Evolutionary conservation across 495 filamentous ascomycete species (phyloP).

Genomic region (Xylaria scruposa): DNA sequence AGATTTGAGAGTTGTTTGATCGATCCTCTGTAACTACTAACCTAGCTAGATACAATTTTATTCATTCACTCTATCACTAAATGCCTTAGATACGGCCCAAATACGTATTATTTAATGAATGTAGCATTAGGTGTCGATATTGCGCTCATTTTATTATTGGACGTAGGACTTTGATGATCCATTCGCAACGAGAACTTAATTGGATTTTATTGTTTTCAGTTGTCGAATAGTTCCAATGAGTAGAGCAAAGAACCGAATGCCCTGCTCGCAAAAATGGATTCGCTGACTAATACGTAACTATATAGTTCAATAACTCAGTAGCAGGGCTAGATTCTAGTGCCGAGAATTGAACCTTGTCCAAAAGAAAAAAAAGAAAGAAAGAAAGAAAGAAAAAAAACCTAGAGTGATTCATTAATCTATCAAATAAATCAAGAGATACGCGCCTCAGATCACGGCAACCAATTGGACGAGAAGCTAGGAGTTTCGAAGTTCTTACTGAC

Average conservation of each 20-base stretch:
- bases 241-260: not conserved
- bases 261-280: not conserved
- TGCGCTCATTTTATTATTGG: not conserved
- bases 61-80: not conserved
- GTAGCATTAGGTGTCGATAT: not conserved
- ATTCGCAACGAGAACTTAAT: not conserved
- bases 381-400: not conserved
- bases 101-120: not conserved
- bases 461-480: not conserved
- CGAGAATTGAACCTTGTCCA: not conserved
- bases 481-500: not conserved
- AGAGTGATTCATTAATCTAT: not conserved
- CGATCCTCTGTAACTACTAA: not conserved
- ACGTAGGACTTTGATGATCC: not conserved
- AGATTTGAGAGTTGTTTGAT: not conserved
- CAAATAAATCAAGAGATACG: not conserved
- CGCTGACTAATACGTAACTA: not conserved
- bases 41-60: not conserved
- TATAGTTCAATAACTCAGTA: not conserved
- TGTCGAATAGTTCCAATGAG: not conserved
- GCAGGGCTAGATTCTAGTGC: not conserved
- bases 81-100: too few relatives aligned
- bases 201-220: not conserved
- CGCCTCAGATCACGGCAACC: not conserved
- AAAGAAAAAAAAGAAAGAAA: too few relatives aligned